Evolutionary conservation across 176 grass and related monocot species (phyloP).

Genomic region (Otatea glauca): DNA sequence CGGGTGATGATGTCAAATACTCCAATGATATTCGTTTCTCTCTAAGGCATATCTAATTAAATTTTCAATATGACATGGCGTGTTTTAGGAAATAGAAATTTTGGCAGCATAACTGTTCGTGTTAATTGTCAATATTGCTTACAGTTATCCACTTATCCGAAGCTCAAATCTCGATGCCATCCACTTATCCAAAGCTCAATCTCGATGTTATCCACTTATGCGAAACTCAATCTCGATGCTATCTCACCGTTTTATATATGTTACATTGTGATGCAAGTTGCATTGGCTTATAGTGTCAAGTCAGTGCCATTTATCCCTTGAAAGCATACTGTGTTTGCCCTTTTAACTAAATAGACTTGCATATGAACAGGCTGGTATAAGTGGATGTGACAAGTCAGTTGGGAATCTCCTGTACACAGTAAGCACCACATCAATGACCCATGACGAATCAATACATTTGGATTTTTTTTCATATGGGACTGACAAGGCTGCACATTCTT

Average conservation of each 20-base stretch:
- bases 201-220: too few relatives aligned
- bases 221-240: background rate
- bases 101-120: background rate
- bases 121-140: background rate
- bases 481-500: slow-evolving; percentile 20
- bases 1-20: background rate
- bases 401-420: slow-evolving; percentile 90
- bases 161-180: background rate
- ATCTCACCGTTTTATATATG: background rate
- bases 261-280: background rate
- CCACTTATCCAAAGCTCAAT: background rate
- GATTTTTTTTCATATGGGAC: slow-evolving; percentile 12
- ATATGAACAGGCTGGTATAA: slow-evolving; percentile 66
- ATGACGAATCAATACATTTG: background rate
- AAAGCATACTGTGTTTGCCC: background rate
- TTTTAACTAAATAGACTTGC: slow-evolving; percentile 24
- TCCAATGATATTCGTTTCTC: background rate
- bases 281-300: slow-evolving; percentile 1
- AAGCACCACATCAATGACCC: slow-evolving; percentile 20
- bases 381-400: slow-evolving; percentile 66
- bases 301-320: background rate
- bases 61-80: background rate
- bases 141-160: background rate
- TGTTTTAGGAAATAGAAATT: background rate
- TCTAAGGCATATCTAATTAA: background rate